Evolutionary conservation across 139 green algal genomes (phyloP).

Genomic region (Spirogloea muscicola): DNA sequence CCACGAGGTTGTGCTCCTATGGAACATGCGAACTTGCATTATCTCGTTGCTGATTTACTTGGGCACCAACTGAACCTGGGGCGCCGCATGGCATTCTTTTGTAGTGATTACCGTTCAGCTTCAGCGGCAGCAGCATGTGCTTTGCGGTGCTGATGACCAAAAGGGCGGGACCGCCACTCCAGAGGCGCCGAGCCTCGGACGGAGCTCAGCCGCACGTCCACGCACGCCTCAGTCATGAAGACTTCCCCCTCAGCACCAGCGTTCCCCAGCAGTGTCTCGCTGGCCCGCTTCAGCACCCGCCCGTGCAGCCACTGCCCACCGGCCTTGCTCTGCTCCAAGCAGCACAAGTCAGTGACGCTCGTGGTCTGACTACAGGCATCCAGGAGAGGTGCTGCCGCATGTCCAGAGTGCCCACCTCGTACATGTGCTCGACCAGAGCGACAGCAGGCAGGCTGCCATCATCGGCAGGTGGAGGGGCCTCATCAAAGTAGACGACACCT

Average conservation of each 20-base stretch:
- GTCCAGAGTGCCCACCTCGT: too few species aligned
- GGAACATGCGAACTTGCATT: too few species aligned
- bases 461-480: too few species aligned
- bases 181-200: not conserved
- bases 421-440: too few species aligned
- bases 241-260: constrained; percentile 72
- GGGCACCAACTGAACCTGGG: not conserved
- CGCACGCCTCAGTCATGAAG: constrained; percentile 66
- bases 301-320: constrained; percentile 57
- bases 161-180: not conserved
- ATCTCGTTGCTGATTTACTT: too few species aligned
- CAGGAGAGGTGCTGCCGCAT: too few species aligned
- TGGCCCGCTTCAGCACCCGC: constrained; percentile 64
- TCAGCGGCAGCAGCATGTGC: not conserved
- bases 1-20: too few species aligned
- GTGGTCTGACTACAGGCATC: too few species aligned
- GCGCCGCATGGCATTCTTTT: not conserved
- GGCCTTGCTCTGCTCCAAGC: constrained; percentile 55
- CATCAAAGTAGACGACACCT: too few species aligned
- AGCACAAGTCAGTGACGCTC: too few species aligned
- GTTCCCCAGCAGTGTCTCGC: constrained; percentile 85
- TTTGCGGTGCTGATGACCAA: not conserved
- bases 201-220: constrained; percentile 15
- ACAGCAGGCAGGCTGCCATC: too few species aligned
- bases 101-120: too few species aligned